Evolutionary conservation across 2,329 filamentous ascomycete genomes (phyloP).

Genomic region (Cryphonectria carpinicola): DNA sequence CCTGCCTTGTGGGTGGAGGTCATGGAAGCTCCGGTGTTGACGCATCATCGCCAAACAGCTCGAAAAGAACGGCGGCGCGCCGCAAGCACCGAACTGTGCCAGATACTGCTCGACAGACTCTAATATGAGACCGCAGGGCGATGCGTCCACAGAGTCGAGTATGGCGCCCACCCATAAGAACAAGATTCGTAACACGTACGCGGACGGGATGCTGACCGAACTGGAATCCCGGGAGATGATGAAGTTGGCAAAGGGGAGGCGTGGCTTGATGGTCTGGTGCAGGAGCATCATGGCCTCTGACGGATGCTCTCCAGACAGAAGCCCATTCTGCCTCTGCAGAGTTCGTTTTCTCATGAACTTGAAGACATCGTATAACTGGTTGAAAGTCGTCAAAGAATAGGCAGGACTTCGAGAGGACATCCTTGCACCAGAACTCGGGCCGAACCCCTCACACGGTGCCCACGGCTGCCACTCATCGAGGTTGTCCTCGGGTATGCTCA

Average conservation of each 20-base stretch:
- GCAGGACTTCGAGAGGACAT: constrained; percentile 36
- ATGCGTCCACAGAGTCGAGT: constrained; percentile 28
- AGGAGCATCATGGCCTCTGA: constrained; percentile 27
- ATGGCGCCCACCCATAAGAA: constrained; percentile 36
- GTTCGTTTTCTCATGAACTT: constrained; percentile 38
- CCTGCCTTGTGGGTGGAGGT: constrained; percentile 28
- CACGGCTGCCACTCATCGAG: constrained; percentile 77
- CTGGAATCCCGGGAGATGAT: constrained; percentile 29
- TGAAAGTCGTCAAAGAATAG: constrained; percentile 47
- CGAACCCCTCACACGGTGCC: constrained; percentile 54
- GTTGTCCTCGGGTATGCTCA: constrained; percentile 64
- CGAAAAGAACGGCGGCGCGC: constrained; percentile 35
- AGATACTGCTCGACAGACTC: constrained; percentile 34
- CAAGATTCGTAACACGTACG: constrained; percentile 33
- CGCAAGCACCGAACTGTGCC: constrained; percentile 33
- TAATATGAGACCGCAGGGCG: constrained; percentile 27
- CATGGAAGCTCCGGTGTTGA: constrained; percentile 27
- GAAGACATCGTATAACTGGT: constrained; percentile 46
- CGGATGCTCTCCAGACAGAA: constrained; percentile 12
- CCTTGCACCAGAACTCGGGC: constrained; percentile 31
- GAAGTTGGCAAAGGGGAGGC: constrained; percentile 34
- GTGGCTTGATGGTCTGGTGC: constrained; percentile 31
- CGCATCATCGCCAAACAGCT: constrained; percentile 32
- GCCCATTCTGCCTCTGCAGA: constrained; percentile 21
- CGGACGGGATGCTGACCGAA: constrained; percentile 33